Conservation (phyloP, 306 rosid genomes). For the Dalbergia cultrata region DNA sequence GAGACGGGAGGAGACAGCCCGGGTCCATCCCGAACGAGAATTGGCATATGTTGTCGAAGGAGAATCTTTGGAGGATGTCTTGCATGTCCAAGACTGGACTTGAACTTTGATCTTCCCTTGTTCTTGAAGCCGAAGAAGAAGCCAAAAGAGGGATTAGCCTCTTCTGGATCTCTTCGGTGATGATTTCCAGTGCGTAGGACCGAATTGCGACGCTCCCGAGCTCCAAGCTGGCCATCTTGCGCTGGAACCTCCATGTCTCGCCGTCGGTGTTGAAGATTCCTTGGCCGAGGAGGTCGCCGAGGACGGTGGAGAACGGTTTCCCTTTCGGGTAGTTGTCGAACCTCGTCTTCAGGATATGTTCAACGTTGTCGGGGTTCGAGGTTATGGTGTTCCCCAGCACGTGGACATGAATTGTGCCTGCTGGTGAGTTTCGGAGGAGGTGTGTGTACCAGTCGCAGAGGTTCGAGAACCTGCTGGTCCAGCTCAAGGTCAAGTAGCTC, state of each 20-base stretch:
- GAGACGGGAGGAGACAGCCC: constrained; percentile 58
- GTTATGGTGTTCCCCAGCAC: constrained; percentile 76
- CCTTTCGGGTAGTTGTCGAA: constrained; percentile 91
- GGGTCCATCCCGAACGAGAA: constrained; percentile 95
- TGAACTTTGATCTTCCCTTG: neutral
- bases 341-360: constrained; percentile 74
- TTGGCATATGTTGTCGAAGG: constrained; percentile 54
- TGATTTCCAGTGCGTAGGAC: constrained; percentile 64
- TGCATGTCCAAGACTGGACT: constrained; percentile 62
- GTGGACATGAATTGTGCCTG: constrained; percentile 71
- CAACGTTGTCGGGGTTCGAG: constrained; percentile 75
- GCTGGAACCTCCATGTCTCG: constrained; percentile 71
- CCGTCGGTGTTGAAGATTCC: constrained; percentile 95
- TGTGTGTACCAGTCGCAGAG: constrained; percentile 87
- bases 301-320: constrained; percentile 69
- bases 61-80: constrained; percentile 75
- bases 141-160: constrained; percentile 60
- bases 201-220: constrained; percentile 77
- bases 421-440: constrained; percentile 62
- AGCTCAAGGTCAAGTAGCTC: constrained; percentile 54
- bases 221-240: constrained; percentile 83
- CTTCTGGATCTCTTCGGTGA: constrained; percentile 54
- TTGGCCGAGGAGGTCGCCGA: constrained; percentile 83
- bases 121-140: neutral
- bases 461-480: constrained; percentile 58